Base-by-base conservation (phyloP, 495 filamentous ascomycete species). In the Aspergillus asperescens region DNA sequence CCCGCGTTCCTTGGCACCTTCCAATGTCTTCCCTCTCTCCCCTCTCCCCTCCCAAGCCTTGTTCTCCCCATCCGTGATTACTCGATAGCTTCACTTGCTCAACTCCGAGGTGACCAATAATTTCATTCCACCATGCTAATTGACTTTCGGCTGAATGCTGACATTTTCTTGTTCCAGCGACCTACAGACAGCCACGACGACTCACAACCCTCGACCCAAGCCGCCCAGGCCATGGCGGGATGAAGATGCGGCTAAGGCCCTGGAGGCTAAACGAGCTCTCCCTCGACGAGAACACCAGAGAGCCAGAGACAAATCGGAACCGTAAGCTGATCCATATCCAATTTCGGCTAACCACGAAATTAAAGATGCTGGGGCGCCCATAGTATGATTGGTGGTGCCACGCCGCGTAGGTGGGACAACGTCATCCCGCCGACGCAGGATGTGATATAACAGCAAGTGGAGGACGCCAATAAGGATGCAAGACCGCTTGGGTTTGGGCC, bases 261-360 rank as follows among this genome's bases (percentile, higher is more conserved):
- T 20, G 18, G 38, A 25, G 38, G 4, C 23, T 22, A 28, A 31
- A 34, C 18, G 9, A 6, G 22, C 15, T 24, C 5, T 12, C 27
- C n/a, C n/a, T n/a, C n/a, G n/a, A n/a, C n/a, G n/a, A 12, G 5
- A 16, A 19, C 19, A 1, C 22, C 37, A 43, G 7, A 3, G 15
- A 38, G 15, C 27, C 41, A 31, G 20, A 47, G 19, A 15, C 8
- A 42, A 32, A 20, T 19, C 19, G 29, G 32, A 43, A 47, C 28
- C 34, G 15, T 9, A 25, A 32, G 48, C 25, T 35, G 54, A 52
- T 40, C 55, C 43, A 23, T 23, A 25, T 28, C 43, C 20, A 53
- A 22, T 52, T 42, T 39, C 38, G 44, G 42, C 39, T 39, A 39
- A 45, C 37, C 19, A 49, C 27, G 31, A 42, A 52, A 48, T 48